phyloP scores from a whole-genome alignment of 78 protist species.

The Dictyostelium discoideum region dicty_2.7 NC_007089.4:3050001-3050500 shows the following conservation, averaged over 20 bases:
- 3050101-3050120: conserved; percentile 69
- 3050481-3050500: too few relatives aligned
- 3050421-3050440: background rate
- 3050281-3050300: conserved; percentile 61
- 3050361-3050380: conserved; percentile 93
- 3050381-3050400: conserved; percentile 70
- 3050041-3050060: too few relatives aligned
- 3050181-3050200: too few relatives aligned
- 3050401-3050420: conserved; percentile 78
- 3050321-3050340: conserved; percentile 85
- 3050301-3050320: conserved; percentile 64
- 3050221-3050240: background rate
- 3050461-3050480: too few relatives aligned
- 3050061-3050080: background rate
- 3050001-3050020: too few relatives aligned
- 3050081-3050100: background rate
- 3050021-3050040: background rate
- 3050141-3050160: conserved; percentile 74
- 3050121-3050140: conserved; percentile 56
- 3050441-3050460: too few relatives aligned
- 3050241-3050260: conserved; percentile 16
- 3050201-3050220: background rate
- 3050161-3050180: background rate
- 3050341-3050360: conserved; percentile 93
- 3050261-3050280: conserved; percentile 47